These are phyloP conservation scores for Syncephalastrum sp. DNA, from an alignment of 371 early-diverging fungal species.

Conservation along the genomic window DNA sequence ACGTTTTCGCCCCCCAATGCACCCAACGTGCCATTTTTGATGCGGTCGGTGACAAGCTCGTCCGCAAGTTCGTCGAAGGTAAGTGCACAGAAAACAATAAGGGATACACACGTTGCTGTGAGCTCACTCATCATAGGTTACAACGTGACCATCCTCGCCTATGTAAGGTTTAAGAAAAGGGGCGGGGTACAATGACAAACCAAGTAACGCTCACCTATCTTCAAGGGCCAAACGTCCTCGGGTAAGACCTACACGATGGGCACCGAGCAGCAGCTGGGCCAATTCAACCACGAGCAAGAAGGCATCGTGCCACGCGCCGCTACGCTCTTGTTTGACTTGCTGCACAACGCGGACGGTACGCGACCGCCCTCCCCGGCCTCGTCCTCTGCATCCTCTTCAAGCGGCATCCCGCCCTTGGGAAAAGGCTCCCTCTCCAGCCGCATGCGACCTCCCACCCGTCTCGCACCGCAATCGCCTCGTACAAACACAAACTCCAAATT, in stretches of 20 bases:
- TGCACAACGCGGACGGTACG: conserved; percentile 24
- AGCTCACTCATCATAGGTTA: conserved; percentile 55
- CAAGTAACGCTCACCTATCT: background rate
- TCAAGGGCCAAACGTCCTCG: conserved; percentile 85
- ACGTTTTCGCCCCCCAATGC: conserved; percentile 15
- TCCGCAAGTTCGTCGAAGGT: conserved; percentile 51
- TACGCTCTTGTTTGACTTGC: conserved; percentile 65
- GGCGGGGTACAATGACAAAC: background rate
- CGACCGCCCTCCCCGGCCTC: conserved; percentile 19
- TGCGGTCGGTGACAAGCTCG: conserved; percentile 32
- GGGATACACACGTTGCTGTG: background rate
- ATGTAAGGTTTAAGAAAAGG: conserved; percentile 52
- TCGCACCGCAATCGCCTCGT: conserved; percentile 4
- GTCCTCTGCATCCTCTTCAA: conserved; percentile 6
- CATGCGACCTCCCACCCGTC: conserved; percentile 10
- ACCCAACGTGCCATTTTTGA: conserved; percentile 28
- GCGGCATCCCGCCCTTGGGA: background rate
- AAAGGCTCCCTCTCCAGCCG: conserved; percentile 6
- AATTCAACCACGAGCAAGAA: conserved; percentile 46
- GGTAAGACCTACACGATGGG: conserved; percentile 99
- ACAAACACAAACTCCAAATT: conserved; percentile 2
- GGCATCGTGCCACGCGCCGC: conserved; percentile 94
- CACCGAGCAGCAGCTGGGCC: conserved; percentile 72
- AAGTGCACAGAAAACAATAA: background rate
- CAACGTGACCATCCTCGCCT: conserved; percentile 97